Evolutionary conservation across 139 green algal species (phyloP).

Genomic region (Mychonastes homosphaera): DNA sequence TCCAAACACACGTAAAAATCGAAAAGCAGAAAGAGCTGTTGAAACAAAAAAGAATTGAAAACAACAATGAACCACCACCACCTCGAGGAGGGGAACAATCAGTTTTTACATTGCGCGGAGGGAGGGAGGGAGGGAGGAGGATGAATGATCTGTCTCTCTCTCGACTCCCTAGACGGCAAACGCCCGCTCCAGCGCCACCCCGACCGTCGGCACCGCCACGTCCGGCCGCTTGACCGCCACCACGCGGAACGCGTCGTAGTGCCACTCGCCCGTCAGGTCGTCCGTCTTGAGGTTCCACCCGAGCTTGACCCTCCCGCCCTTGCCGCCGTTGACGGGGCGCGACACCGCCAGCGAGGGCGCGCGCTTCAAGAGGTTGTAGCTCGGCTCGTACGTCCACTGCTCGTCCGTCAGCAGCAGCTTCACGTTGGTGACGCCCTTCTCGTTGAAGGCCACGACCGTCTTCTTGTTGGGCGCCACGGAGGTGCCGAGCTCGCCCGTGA

Average conservation of each 20-base stretch:
- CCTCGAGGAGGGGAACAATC: too few relatives aligned
- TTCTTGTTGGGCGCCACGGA: slow-evolving; percentile 21
- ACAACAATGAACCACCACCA: too few relatives aligned
- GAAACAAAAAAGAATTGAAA: too few relatives aligned
- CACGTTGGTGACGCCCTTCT: slow-evolving; percentile 21
- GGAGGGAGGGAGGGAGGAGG: too few relatives aligned
- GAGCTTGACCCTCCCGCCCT: slow-evolving; percentile 7
- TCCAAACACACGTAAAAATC: too few relatives aligned
- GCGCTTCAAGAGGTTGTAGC: slow-evolving; percentile 21
- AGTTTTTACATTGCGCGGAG: too few relatives aligned
- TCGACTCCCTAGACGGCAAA: slow-evolving; percentile 13
- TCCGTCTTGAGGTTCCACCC: slow-evolving; percentile 23
- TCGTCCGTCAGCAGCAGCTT: slow-evolving; percentile 20
- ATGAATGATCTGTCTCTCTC: too few relatives aligned
- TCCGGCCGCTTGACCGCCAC: slow-evolving; percentile 16
- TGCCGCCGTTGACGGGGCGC: slow-evolving; percentile 16
- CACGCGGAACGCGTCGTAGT: slow-evolving; percentile 9
- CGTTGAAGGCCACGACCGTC: slow-evolving; percentile 11
- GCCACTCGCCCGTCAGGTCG: slow-evolving; percentile 16
- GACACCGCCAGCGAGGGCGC: slow-evolving; percentile 15
- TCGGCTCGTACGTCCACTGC: slow-evolving; percentile 20
- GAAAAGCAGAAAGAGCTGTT: too few relatives aligned
- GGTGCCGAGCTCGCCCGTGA: slow-evolving; percentile 14
- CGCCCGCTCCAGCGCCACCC: slow-evolving; percentile 12
- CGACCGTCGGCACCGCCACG: slow-evolving; percentile 2